phyloP scores from a whole-genome alignment of 2,329 filamentous ascomycete genomes.

The Xylariaceae sp. region DNA sequence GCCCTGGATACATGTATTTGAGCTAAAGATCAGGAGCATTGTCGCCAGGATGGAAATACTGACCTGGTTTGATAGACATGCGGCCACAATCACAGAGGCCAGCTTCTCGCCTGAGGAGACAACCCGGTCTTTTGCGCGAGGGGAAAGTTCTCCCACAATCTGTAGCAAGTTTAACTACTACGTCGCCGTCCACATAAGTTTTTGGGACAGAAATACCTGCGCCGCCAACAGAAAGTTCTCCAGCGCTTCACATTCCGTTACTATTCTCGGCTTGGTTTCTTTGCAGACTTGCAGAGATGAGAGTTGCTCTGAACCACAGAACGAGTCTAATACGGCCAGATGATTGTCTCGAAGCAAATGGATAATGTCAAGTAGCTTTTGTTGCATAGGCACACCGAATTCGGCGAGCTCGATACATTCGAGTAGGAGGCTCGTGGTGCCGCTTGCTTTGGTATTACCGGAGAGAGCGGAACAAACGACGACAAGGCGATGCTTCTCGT shows the following conservation, averaged over 20 bases:
- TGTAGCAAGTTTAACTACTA: conserved; percentile 21
- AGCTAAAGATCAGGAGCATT: not conserved
- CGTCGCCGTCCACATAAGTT: not conserved
- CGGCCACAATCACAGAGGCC: conserved; percentile 29
- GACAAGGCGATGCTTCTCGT: conserved; percentile 46
- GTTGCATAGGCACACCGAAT: conserved; percentile 17
- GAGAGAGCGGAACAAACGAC: conserved; percentile 57
- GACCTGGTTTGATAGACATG: conserved; percentile 29
- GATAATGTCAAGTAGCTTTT: conserved; percentile 46
- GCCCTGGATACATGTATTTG: conserved; percentile 19
- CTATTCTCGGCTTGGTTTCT: conserved; percentile 41
- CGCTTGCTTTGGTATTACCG: conserved; percentile 51
- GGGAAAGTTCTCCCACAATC: conserved; percentile 48
- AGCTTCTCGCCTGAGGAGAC: conserved; percentile 43
- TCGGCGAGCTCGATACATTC: conserved; percentile 31
- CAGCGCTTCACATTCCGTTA: conserved; percentile 47
- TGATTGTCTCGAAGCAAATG: conserved; percentile 51
- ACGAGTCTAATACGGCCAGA: conserved; percentile 36
- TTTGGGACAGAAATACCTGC: conserved; percentile 34
- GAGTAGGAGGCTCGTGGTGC: conserved; percentile 49
- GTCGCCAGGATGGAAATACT: conserved; percentile 11
- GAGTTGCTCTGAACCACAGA: conserved; percentile 16
- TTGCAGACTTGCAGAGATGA: conserved; percentile 33
- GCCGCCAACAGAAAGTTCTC: conserved; percentile 52
- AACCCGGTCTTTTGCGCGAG: conserved; percentile 48